Base-by-base conservation (phyloP, 192 early-diverging fungal species). In the Rhizophlyctis rosea region DNA sequence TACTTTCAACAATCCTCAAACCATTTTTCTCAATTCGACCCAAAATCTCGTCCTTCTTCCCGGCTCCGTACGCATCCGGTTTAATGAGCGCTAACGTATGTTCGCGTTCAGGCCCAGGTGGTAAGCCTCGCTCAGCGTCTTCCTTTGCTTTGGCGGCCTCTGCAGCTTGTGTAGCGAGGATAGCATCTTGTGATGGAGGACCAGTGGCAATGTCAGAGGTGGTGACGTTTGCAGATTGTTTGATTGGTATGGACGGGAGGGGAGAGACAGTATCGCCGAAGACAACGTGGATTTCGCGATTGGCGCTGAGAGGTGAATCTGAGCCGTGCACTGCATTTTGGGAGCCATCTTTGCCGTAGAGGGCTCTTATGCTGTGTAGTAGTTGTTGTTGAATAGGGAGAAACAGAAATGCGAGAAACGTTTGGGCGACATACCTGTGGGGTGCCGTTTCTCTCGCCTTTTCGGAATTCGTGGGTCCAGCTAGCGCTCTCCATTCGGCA, bases 261-360 rank as follows among this genome's bases (percentile, higher is more conserved):
- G 61, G 55, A 14, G 52, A 39, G 48, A 63, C 57, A 0, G 54
- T 23, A 35, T 78, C 65, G 4, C 67, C 68, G 67, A 84, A 84
- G 18, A 81, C 59, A 44, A 76, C 59, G 13, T 52, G 36, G 34
- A 75, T 73, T 50, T 76, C 79, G 50, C 65, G 70, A 11, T 49
- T 47, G 3, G 81, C 80, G 32, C 62, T 74, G 14, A 58, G 21
- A 3, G 58, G 47, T 14, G 79, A 78, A 58, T 85, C 82, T 0
- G 82, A 81, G 5, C 77, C 80, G 59, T 85, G 83, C 2, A 85
- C 76, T 9, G 75, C 77, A 47, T 84, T 84, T n/a, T 71, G 54
- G 14, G 75, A 57, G 4, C 72, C 75, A 54, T 84, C 76, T 13
- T 65, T 78, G 3, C 82, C 82, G 63, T 60, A 83, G 3, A 80